Percentiles rank a stretch among this genome's conserved stretches.
These are phyloP conservation scores for Cardamine occulta DNA, from an alignment of 345 rosid species.

Conservation along the genomic window DNA sequence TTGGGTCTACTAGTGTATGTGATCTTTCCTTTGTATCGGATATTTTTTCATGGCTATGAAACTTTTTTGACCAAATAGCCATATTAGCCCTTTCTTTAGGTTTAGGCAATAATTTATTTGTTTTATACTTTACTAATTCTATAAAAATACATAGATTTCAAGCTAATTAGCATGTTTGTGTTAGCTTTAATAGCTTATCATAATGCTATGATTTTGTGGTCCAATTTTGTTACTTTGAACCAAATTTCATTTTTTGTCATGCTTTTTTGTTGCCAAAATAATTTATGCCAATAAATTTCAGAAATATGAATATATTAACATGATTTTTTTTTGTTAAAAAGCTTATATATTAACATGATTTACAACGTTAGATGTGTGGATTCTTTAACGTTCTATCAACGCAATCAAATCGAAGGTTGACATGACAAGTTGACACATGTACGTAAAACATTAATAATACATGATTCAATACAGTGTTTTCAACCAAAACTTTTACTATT, in stretches of 20 bases:
- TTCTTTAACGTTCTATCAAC: slow-evolving; percentile 28
- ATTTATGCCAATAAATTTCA: background rate
- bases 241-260: slow-evolving; percentile 17
- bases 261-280: background rate
- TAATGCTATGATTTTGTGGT: slow-evolving; percentile 44
- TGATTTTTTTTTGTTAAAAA: no score
- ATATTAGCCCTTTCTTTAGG: slow-evolving; percentile 35
- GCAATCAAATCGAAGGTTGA: slow-evolving; percentile 30
- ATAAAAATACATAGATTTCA: slow-evolving; percentile 22
- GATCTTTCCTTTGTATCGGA: slow-evolving; percentile 36
- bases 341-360: background rate
- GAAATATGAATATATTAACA: slow-evolving; percentile 10
- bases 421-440: slow-evolving; percentile 25
- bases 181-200: slow-evolving; percentile 44
- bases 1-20: slow-evolving; percentile 32
- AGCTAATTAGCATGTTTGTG: slow-evolving; percentile 33
- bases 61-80: slow-evolving; percentile 43
- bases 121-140: slow-evolving; percentile 28
- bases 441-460: slow-evolving; percentile 12
- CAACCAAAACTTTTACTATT: slow-evolving; percentile 2
- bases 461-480: slow-evolving; percentile 16
- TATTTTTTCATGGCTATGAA: slow-evolving; percentile 30
- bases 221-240: slow-evolving; percentile 34
- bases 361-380: slow-evolving; percentile 25
- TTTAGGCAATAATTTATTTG: slow-evolving; percentile 22